Evolutionary conservation across 176 grass and related monocot genomes (phyloP).

Genomic region (Saccharum officinarum): DNA sequence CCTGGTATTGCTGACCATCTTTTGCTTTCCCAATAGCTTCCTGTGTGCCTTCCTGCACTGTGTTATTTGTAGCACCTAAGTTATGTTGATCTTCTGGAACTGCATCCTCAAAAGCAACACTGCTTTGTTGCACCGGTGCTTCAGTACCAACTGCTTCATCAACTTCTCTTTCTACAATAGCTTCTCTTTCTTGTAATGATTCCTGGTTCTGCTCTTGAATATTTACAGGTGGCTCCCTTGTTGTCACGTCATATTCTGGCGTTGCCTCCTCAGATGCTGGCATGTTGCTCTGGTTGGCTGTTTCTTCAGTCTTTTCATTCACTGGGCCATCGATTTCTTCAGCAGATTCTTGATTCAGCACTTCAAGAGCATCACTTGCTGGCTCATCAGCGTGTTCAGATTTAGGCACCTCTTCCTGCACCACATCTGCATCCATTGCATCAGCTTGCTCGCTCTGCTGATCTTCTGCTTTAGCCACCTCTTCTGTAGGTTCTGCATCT

Average conservation of each 20-base stretch:
- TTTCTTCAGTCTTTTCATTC: slow-evolving; percentile 22
- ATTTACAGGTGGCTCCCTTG: not conserved
- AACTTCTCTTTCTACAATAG: not conserved
- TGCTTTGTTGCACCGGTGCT: slow-evolving; percentile 23
- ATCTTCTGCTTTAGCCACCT: slow-evolving; percentile 18
- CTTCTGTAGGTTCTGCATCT: slow-evolving; percentile 25
- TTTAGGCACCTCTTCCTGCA: slow-evolving; percentile 27
- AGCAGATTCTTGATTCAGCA: slow-evolving; percentile 30
- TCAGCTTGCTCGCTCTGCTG: slow-evolving; percentile 19
- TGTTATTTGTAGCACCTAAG: not conserved
- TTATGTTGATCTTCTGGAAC: slow-evolving; percentile 1
- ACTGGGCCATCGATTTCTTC: slow-evolving; percentile 17
- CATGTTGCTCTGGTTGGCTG: slow-evolving; percentile 12
- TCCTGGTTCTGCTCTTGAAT: slow-evolving; percentile 26
- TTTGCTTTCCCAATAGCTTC: slow-evolving; percentile 20
- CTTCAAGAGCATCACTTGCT: slow-evolving; percentile 25
- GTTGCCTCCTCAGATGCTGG: slow-evolving; percentile 15
- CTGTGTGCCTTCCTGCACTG: slow-evolving; percentile 12
- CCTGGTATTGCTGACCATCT: slow-evolving; percentile 16
- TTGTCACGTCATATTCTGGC: not conserved
- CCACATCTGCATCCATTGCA: slow-evolving; percentile 4
- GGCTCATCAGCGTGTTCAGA: not conserved
- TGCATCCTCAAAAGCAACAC: slow-evolving; percentile 21
- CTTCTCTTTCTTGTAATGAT: slow-evolving; percentile 29
- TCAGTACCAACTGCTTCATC: slow-evolving; percentile 2